A percentile compares a stretch with the other conserved stretches of the same genome.
Evolutionary conservation across 2,329 filamentous ascomycete genomes (phyloP).

Genomic region (Colletotrichum gigasporum): DNA sequence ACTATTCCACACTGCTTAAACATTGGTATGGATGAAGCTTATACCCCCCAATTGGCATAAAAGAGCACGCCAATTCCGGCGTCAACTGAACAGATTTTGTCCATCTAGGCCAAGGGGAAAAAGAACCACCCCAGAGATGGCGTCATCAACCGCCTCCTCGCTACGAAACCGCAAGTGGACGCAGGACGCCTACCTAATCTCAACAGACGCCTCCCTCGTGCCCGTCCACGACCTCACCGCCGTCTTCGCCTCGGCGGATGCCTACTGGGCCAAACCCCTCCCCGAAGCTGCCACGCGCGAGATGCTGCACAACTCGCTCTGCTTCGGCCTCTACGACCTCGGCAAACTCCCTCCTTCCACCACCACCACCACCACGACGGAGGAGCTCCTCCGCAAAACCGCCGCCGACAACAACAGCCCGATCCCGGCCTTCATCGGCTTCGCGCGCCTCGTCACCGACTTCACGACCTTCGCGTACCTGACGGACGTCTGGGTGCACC

Average conservation of each 20-base stretch:
- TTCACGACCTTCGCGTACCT: slow-evolving; percentile 73
- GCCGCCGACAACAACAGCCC: slow-evolving; percentile 37
- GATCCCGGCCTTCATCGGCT: slow-evolving; percentile 53
- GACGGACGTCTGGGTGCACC: slow-evolving; percentile 74
- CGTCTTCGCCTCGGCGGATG: slow-evolving; percentile 62
- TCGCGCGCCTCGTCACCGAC: slow-evolving; percentile 75
- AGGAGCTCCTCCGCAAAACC: neutral
- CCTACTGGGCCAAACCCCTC: slow-evolving; percentile 69
- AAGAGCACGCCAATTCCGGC: no score
- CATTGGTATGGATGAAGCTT: no score
- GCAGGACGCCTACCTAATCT: slow-evolving; percentile 65
- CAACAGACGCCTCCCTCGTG: slow-evolving; percentile 66
- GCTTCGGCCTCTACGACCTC: slow-evolving; percentile 63
- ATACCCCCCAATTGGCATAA: no score
- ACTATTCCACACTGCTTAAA: no score
- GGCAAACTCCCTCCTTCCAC: neutral
- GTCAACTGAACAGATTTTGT: no score
- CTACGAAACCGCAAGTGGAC: slow-evolving; percentile 48
- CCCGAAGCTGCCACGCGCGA: slow-evolving; percentile 58
- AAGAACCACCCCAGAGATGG: neutral
- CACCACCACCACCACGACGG: neutral
- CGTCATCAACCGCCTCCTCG: neutral
- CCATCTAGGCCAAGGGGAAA: neutral
- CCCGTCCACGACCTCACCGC: slow-evolving; percentile 62
- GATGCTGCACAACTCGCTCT: slow-evolving; percentile 66